Evolutionary conservation across 1,284 basidiomycete genomes (phyloP), one percentile per base, ranked within the genome.

Genomic region (Rhizoctonia solani): DNA sequence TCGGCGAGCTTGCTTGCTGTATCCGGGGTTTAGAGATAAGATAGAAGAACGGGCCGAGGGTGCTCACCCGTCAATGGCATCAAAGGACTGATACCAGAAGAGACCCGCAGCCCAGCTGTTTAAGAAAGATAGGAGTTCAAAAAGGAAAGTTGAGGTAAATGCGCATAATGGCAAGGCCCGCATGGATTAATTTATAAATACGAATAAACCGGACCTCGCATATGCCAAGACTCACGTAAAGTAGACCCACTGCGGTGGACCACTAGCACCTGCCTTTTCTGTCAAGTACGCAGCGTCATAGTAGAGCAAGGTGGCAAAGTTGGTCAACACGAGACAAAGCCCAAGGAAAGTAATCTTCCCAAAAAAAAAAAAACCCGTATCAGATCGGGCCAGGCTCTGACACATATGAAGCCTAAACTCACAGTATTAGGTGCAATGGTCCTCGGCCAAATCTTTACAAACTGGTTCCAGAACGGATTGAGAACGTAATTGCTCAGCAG

Each of bases 391-490:
- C 30, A 42, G 27, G 47, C 13, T 8, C 23, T 4, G 39, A 8
- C 4, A 50, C 5, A n/a, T 30, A 8, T 29, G 23, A 32, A 42
- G 29, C 13, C 25, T 27, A n/a, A 29, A 79, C 88, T 71, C 74
- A 95, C 94, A 56, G 88, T 85, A 80, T 99, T 99, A 2, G 97
- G 97, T 0, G 97, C 96, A 21, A 98, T 81, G 53, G 79, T 88
- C 56, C 83, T 81, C 0, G 96, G 97, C 85, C 95, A 97, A 37
- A 95, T 82, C 14, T 87, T 92, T 55, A 98, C 93, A 71, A 98
- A 88, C 89, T 90, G 91, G 70, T 84, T 95, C 96, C 96, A 99
- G 79, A 91, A 98, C 1, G 93, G 94, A 59, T 88, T 87, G 67
- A 99, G 83, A 37, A 98, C 79, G 78, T 92, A 90, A 76, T 85